Conservation (phyloP, 1,284 basidiomycete genomes). For the Golubevia sp. region DNA sequence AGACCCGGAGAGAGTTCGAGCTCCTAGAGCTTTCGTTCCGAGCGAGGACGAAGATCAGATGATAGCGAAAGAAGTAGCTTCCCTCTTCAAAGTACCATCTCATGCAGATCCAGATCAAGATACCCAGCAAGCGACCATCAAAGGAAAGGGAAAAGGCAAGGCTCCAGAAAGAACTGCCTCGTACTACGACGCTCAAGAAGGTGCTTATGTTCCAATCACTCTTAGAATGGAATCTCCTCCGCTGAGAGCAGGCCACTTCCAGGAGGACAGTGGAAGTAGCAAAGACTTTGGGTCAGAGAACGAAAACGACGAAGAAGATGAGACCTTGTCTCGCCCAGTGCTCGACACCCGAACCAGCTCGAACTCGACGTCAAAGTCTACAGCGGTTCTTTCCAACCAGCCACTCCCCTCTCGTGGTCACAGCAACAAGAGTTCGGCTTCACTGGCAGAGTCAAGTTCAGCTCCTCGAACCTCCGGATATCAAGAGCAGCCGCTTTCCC, state of each 20-base stretch:
- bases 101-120: background rate
- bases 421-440: background rate
- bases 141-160: background rate
- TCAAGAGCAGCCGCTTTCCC: background rate
- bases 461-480: background rate
- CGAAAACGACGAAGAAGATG: background rate
- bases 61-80: background rate
- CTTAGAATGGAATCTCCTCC: conserved; percentile 1
- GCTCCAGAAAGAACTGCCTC: background rate
- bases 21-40: background rate
- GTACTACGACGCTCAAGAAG: conserved; percentile 1
- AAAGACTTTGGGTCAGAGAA: conserved; percentile 13
- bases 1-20: background rate
- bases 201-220: conserved; percentile 15
- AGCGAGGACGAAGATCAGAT: background rate
- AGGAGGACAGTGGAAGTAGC: conserved; percentile 31
- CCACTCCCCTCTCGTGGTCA: background rate
- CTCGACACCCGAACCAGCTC: no score
- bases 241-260: conserved; percentile 18
- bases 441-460: background rate
- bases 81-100: background rate
- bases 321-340: background rate
- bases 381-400: no score
- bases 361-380: background rate
- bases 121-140: background rate